Conservation (phyloP, 257 asterid genomes). For the Lavandula angustifolia region DNA sequence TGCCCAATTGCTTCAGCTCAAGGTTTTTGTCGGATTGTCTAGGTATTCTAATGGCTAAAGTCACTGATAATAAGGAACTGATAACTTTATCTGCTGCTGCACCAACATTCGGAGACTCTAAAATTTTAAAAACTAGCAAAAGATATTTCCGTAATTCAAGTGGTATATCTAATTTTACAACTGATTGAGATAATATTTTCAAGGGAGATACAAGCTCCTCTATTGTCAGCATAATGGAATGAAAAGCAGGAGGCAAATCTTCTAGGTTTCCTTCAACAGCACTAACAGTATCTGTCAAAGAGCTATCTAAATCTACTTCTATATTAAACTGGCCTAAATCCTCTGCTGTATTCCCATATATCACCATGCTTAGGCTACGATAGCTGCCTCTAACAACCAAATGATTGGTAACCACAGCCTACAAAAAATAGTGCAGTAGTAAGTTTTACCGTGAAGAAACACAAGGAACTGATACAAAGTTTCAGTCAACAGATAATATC, state of each 20-base stretch:
- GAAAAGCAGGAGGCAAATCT: slow-evolving; percentile 91
- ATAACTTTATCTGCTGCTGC: slow-evolving; percentile 55
- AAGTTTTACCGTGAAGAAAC: slow-evolving; percentile 10
- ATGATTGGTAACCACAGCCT: slow-evolving; percentile 92
- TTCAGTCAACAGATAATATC: slow-evolving; percentile 15
- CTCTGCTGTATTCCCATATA: slow-evolving; percentile 91
- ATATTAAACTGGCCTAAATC: slow-evolving; percentile 95
- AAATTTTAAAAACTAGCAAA: slow-evolving; percentile 48
- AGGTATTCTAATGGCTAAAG: slow-evolving; percentile 49
- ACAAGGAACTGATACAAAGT: slow-evolving; percentile 9
- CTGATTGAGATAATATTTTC: slow-evolving; percentile 55
- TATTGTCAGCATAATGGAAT: slow-evolving; percentile 53
- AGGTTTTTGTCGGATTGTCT: slow-evolving; percentile 35
- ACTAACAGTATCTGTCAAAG: slow-evolving; percentile 71
- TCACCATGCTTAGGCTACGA: slow-evolving; percentile 93
- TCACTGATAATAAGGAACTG: slow-evolving; percentile 58
- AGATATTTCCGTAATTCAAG: slow-evolving; percentile 58
- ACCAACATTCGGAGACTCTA: slow-evolving; percentile 54
- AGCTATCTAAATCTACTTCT: slow-evolving; percentile 84
- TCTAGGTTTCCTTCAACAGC: slow-evolving; percentile 84
- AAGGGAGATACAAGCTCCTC: slow-evolving; percentile 71
- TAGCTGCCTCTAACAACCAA: slow-evolving; percentile 96
- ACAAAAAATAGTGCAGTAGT: slow-evolving; percentile 37
- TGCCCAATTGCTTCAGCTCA: slow-evolving; percentile 38
- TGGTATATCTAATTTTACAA: slow-evolving; percentile 53